Base-by-base conservation (phyloP, 192 early-diverging fungal genomes). In the Podochytrium sp. region DNA sequence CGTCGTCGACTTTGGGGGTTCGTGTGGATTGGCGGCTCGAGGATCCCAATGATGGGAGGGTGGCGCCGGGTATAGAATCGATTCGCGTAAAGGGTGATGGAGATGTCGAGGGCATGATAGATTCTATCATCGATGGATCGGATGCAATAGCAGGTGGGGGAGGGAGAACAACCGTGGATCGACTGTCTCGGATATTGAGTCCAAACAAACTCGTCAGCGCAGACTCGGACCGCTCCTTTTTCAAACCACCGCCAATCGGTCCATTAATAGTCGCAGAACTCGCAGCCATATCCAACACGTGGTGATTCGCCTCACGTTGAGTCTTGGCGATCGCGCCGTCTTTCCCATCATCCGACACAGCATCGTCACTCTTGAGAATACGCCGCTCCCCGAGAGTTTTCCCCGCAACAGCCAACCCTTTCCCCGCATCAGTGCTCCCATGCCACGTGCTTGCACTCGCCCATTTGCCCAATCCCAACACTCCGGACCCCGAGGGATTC, bases 391-490 rank as follows among this genome's bases (percentile, higher is more conserved):
- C 63, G 10, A 47, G 4, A 12, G 5, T 27, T 23, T 33, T 69
- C 2, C 51, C 66, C 20, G 40, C 33, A 14, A 34, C 37, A 10
- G 66, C 66, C n/a, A 69, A 41, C 25, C 16, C 33, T 37, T 69
- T 69, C 7, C 50, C 66, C 14, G 29, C 29, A 10, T 55, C 37
- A 10, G 57, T 42, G 20, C 18, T 59, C 7, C 69, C 69, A 60
- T 71, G 69, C 69, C 69, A 71, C 12, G 69, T 71, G 3, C 23
- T 38, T 20, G 43, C 12, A 34, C 33, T 30, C 23, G 67, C 23
- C 67, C 49, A 70, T 56, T 16, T 27, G 10, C 10, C 29, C 55
- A 16, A 27, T 7, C 43, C 43, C 43, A 47, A 47, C 20, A 7
- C 30, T 6, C 52, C 52, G 12, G 16, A 23, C 20, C 52, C 52